Conservation (phyloP, 169 alveolate species). For the Cryptosporidium sp. region DNA sequence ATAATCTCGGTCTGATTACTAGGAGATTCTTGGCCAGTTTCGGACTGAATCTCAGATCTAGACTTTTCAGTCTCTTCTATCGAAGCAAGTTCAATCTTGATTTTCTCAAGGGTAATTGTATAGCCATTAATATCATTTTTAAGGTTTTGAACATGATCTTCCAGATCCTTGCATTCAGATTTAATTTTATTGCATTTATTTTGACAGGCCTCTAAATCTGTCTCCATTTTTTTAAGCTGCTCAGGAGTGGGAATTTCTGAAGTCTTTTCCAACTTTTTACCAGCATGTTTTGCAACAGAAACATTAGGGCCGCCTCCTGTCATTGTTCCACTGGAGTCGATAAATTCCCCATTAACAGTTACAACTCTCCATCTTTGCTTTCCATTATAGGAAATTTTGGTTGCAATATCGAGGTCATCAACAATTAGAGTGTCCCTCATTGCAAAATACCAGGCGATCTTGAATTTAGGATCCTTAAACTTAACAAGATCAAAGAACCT, state of each 20-base stretch:
- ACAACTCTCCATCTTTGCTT: conserved; percentile 90
- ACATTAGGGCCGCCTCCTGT: conserved; percentile 88
- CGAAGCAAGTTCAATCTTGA: conserved; percentile 27
- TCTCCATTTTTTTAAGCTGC: conserved; percentile 28
- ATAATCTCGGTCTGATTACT: neutral
- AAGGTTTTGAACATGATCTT: conserved; percentile 14
- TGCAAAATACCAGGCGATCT: conserved; percentile 89
- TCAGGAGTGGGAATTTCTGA: conserved; percentile 20
- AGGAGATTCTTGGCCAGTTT: neutral
- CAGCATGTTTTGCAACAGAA: conserved; percentile 19
- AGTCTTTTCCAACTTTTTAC: conserved; percentile 59
- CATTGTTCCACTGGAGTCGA: conserved; percentile 94
- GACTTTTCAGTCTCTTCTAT: conserved; percentile 19
- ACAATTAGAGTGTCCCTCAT: conserved; percentile 92
- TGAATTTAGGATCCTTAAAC: conserved; percentile 82
- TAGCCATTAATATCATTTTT: conserved; percentile 30
- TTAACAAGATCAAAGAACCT: conserved; percentile 90
- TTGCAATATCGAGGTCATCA: conserved; percentile 89
- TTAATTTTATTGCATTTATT: neutral
- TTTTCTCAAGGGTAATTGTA: conserved; percentile 20
- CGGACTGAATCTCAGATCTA: neutral
- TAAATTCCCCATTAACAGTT: conserved; percentile 92
- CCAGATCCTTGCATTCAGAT: conserved; percentile 21
- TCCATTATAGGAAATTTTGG: conserved; percentile 85
- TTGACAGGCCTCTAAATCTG: conserved; percentile 16